Evolutionary conservation across 164 flowering plant genomes (phyloP).

Genomic region (Echeveria elegans): DNA sequence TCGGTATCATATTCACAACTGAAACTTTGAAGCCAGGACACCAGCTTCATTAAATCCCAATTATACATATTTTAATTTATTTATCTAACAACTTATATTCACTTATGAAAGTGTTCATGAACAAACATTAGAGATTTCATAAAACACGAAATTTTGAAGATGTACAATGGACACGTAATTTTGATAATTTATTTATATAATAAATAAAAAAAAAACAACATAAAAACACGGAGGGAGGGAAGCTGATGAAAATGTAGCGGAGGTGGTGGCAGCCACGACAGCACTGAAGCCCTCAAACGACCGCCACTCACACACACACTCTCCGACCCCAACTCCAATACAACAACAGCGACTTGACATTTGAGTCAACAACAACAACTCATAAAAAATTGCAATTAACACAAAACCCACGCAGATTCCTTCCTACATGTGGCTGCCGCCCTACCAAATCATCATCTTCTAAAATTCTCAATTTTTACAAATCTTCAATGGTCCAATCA

Average conservation of each 20-base stretch:
- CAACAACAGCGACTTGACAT: background rate
- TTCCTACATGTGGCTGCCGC: background rate
- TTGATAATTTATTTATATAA: background rate
- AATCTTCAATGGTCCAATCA: background rate
- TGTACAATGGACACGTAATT: too few species aligned
- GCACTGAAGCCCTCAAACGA: background rate
- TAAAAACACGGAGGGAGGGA: background rate
- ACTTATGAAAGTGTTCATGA: too few species aligned
- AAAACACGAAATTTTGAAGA: too few species aligned
- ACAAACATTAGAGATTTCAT: too few species aligned
- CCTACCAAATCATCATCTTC: slow-evolving; percentile 6
- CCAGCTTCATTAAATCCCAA: background rate
- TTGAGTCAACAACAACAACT: background rate
- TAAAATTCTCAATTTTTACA: background rate
- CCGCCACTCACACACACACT: background rate
- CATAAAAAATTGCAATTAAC: background rate
- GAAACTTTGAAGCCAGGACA: too few species aligned
- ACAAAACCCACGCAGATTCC: slow-evolving; percentile 1
- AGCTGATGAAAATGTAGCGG: background rate
- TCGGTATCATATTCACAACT: too few species aligned
- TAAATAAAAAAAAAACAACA: background rate
- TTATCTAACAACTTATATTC: too few species aligned
- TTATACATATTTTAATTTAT: background rate
- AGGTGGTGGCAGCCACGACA: background rate
- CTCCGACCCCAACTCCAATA: background rate